Evolutionary conservation across 1,284 basidiomycete species (phyloP).

Genomic region (Tausonia pullulans): DNA sequence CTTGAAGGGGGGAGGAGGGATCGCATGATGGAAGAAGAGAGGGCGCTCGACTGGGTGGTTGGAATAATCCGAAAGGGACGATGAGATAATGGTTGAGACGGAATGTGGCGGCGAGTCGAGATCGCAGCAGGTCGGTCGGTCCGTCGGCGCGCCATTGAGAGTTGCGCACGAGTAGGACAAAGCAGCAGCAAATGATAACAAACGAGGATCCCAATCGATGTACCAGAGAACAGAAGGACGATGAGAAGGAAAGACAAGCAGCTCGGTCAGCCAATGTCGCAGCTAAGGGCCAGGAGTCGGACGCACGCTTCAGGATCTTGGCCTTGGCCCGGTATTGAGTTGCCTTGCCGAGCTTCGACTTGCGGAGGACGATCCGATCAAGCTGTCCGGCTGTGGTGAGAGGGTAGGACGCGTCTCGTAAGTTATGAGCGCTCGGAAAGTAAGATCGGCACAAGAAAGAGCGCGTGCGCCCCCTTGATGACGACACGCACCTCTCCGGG

Average conservation of each 20-base stretch:
- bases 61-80: constrained; percentile 23
- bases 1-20: constrained; percentile 43
- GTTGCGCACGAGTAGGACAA: constrained; percentile 18
- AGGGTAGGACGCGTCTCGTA: background rate
- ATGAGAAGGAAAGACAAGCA: background rate
- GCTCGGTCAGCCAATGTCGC: background rate
- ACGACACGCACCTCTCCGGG: constrained; percentile 42
- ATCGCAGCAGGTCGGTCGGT: too few relatives aligned
- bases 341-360: constrained; percentile 53
- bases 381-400: constrained; percentile 54
- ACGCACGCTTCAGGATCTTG: constrained; percentile 30
- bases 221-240: too few relatives aligned
- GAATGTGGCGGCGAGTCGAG: background rate
- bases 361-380: constrained; percentile 56
- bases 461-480: background rate
- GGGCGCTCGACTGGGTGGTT: constrained; percentile 50
- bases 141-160: background rate
- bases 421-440: background rate
- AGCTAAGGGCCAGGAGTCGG: background rate
- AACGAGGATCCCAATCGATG: too few relatives aligned
- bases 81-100: background rate
- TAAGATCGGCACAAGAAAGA: background rate
- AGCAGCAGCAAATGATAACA: too few relatives aligned
- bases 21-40: constrained; percentile 63
- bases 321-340: constrained; percentile 43